Base-by-base conservation (phyloP, 345 rosid species). In the Erucastrum elatum region DNA sequence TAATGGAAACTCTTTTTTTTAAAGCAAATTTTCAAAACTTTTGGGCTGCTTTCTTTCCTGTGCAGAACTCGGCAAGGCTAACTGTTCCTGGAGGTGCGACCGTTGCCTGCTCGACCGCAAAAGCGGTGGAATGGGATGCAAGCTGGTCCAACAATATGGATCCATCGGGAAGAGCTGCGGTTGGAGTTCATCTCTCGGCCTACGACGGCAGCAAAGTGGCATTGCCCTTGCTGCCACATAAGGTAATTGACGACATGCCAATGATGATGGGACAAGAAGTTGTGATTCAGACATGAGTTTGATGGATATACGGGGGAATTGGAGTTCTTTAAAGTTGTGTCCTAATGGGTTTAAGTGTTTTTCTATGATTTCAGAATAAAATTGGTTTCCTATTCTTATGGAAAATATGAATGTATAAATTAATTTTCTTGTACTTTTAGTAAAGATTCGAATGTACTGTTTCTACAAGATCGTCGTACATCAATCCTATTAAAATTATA, bases 81-180 rank as follows among this genome's bases (percentile, higher is more conserved):
- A 87, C 93, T 3, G 98, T 94, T 75, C 98, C 97, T 0, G 98
- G 98, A 78, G 98, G 98, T 76, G 87, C 98, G 0, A 94, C 90
- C 25, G 79, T 92, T 31, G 98, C 98, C 2, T 94, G 98, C 82
- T 90, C 97, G 87, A 91, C 98, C 0, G 97, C 94, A 0, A 92
- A 88, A 71, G 98, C 98, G 16, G 81, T 92, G 0, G 97, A 90
- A 61, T 94, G 98, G 97, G 97, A 94, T 34, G 90, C 87, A 29
- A 67, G 87, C 1, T 92, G 98, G 98, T 86, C 92, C 8, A 87
- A 83, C 55, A 94, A 94, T 68, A 92, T 94, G 3, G 98, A 94
- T 55, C 98, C 98, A n/a, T 94, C 98, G 0, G 97, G 98, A 59
- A 77, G 98, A 81, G 98, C 97, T 6, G 98, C 97, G 9, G 56